Evolutionary conservation across 306 rosid genomes (phyloP), one percentile per base, ranked within the genome.

Genomic region (Potentilla sterilis): DNA sequence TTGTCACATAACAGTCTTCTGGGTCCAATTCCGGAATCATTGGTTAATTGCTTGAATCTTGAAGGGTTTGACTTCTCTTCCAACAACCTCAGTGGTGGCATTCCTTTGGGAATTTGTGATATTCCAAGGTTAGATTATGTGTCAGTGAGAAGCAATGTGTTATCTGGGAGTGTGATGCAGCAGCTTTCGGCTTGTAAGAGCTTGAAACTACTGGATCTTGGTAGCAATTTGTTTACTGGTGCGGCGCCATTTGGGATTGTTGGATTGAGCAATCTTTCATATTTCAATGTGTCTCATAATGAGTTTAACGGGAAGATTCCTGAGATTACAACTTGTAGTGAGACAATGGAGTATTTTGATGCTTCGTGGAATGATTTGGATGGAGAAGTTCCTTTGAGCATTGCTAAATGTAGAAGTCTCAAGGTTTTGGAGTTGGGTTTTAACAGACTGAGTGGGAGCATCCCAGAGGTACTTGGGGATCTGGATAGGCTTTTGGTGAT

Each of bases 51-150:
- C 81, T 70, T 69, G 59, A 89, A 87, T 83, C 96, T 96, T 70
- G 92, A 92, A 85, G 99, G 99, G 14, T 90, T 92, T 86, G 99
- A 96, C 86, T 89, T 96, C 82, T 96, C 98, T 19, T 89, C 86
- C 85, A 96, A 96, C 78, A 87, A 89, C 79, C 89, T 92, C 32
- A 90, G 83, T 4, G 96, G 99, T 65, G 85, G 72, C 75, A 82
- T 96, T 70, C 98, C 99, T 72, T 70, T 71, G 14, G 42, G 77
- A 47, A 51, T 90, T 21, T 96, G 98, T 72, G 86, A 76, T 66
- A 90, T 96, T 87, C 92, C 93, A 3, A 83, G 81, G 70, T 84
- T 96, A 40, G 89, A 88, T 38, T 92, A 85, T 75, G 79, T 96
- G 54, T 86, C 95, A 16, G 61, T 96, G 57, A 85, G 93, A 87